These are phyloP conservation scores for Triticum timopheevii DNA, from an alignment of 176 grass and related monocot genomes.

Conservation along the genomic window DNA sequence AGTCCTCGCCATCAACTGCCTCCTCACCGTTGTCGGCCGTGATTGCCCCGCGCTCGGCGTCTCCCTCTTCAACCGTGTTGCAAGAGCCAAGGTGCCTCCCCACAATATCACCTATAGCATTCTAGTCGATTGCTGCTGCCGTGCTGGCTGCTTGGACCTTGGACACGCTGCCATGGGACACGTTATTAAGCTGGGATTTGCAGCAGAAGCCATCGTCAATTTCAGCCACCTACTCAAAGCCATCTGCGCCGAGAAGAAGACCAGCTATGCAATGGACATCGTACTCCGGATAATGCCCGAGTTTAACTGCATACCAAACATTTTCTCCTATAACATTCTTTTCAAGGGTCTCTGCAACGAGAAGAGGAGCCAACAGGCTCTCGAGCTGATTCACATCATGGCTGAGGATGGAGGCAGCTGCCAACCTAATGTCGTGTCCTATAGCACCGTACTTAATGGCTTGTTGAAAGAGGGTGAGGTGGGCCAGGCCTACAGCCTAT, in stretches of 20 bases:
- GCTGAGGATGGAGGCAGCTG: too few relatives aligned
- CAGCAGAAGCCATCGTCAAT: neutral
- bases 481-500: too few relatives aligned
- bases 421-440: too few relatives aligned
- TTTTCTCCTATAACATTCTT: too few relatives aligned
- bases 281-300: too few relatives aligned
- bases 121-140: neutral
- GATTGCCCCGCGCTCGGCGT: neutral
- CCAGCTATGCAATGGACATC: too few relatives aligned
- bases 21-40: neutral
- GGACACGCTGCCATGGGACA: neutral
- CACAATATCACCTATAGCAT: neutral
- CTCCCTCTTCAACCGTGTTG: neutral
- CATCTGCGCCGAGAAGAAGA: neutral
- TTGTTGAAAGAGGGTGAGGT: too few relatives aligned
- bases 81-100: neutral
- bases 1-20: neutral
- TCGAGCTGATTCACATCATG: too few relatives aligned
- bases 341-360: too few relatives aligned
- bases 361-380: too few relatives aligned
- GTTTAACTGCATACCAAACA: too few relatives aligned
- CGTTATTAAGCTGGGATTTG: neutral
- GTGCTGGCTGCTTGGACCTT: neutral
- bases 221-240: constrained; percentile 16
- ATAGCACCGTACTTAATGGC: too few relatives aligned